Evolutionary conservation across 495 filamentous ascomycete genomes (phyloP).

Genomic region (Penicillium paradoxum): DNA sequence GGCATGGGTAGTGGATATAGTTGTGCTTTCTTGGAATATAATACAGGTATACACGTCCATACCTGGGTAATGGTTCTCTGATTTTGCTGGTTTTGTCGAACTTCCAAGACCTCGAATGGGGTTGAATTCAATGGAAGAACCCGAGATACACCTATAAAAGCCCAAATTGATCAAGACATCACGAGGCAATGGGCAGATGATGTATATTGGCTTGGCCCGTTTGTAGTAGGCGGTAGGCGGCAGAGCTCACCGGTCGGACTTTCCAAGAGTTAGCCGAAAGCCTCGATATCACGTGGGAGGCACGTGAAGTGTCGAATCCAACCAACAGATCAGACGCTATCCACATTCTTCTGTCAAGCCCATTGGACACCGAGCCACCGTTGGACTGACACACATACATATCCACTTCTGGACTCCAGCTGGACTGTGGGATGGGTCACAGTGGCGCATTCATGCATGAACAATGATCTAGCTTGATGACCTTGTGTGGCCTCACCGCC

Average conservation of each 20-base stretch:
- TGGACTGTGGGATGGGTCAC: background rate
- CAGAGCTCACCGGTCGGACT: background rate
- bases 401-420: background rate
- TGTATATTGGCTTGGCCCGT: too few relatives aligned
- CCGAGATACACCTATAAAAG: too few relatives aligned
- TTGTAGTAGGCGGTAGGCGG: background rate
- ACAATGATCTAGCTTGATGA: background rate
- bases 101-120: too few relatives aligned
- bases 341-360: background rate
- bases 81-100: too few relatives aligned
- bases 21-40: background rate
- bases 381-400: background rate
- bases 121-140: too few relatives aligned
- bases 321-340: background rate
- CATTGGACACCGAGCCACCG: background rate
- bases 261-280: background rate
- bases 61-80: too few relatives aligned
- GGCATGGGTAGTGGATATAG: background rate
- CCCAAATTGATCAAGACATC: too few relatives aligned
- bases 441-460: background rate
- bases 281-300: background rate
- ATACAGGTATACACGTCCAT: too few relatives aligned
- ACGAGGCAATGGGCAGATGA: too few relatives aligned
- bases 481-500: background rate
- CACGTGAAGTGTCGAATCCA: background rate